phyloP scores from a whole-genome alignment of 2,329 filamentous ascomycete genomes.

The Colletotrichum lentis region DNA sequence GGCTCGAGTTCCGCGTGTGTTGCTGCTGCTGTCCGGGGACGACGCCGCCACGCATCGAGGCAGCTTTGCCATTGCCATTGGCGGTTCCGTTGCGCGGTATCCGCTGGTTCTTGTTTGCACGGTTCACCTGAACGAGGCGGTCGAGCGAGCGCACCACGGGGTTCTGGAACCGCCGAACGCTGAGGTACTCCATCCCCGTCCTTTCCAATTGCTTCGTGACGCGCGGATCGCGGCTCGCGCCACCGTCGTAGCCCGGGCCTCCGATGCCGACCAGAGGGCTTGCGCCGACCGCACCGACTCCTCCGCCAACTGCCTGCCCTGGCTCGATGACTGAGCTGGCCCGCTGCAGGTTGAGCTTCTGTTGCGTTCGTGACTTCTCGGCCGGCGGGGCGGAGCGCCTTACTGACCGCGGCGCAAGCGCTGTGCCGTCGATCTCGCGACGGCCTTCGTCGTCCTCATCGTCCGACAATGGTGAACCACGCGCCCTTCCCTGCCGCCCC shows the following conservation, averaged over 20 bases:
- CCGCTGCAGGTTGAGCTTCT: constrained; percentile 78
- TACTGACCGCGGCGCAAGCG: constrained; percentile 56
- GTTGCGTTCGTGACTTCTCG: constrained; percentile 73
- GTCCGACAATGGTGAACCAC: constrained; percentile 30
- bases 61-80: constrained; percentile 50
- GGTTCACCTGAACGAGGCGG: constrained; percentile 47
- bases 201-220: constrained; percentile 72
- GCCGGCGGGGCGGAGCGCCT: constrained; percentile 54
- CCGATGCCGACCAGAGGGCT: constrained; percentile 62
- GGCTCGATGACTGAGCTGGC: constrained; percentile 77
- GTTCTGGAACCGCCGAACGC: constrained; percentile 76
- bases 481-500: constrained; percentile 39
- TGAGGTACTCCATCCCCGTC: constrained; percentile 77
- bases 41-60: constrained; percentile 35
- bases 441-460: constrained; percentile 45
- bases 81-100: constrained; percentile 55
- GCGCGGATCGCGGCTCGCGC: constrained; percentile 64
- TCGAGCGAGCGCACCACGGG: constrained; percentile 70
- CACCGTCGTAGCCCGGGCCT: constrained; percentile 63
- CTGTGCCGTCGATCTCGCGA: constrained; percentile 48
- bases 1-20: constrained; percentile 52
- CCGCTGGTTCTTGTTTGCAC: constrained; percentile 58
- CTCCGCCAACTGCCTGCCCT: constrained; percentile 54
- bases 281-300: constrained; percentile 52
- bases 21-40: constrained; percentile 42